Base-by-base conservation (phyloP, 1,284 basidiomycete species). In the Ceratobasidium sp. region DNA sequence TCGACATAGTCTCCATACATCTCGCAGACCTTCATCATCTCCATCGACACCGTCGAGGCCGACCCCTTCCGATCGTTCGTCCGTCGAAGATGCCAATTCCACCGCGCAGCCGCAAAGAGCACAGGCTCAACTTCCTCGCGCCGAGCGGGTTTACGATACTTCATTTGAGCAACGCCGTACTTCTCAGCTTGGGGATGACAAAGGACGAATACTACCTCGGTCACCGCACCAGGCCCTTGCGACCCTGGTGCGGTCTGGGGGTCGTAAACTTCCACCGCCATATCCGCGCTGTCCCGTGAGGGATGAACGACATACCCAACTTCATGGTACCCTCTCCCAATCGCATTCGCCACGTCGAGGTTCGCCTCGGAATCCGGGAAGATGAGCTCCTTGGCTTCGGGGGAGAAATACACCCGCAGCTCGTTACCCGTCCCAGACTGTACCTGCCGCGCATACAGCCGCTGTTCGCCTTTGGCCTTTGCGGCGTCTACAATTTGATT, bases 11-110 rank as follows among this genome's bases (percentile, higher is more conserved):
- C 54, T 19, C 54, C 66, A 31, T 44, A 47, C 8, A 80, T 50
- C 29, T 8, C 47, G 82, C 82, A 9, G 14, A 60, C 17, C 36
- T 60, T 60, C 14, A 72, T 27, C 27, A 60, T 33, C 22, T 60
- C 69, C 47, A 72, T 48, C 44, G 45, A 60, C 22, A 64, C 31
- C 9, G 22, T 64, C 29, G 62, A 64, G 27, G n/a, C 29, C 19
- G 62, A 64, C 22, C 62, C 17, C 27, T 29, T 27, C n/a, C 45
- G 50, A 8, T 84, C 82, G 45, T 87, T 86, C 51, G 80, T 83
- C 57, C 85, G 83, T 75, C 84, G 82, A 56, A 87, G 84, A 76
- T 86, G 86, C 78, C 75, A 59, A 54, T 75, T 14, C 60, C 59
- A 75, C 19, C 41, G 22, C 14, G 75, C 67, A 24, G 75, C 75